Percentiles rank a stretch among this genome's conserved stretches.
Evolutionary conservation across 2,329 filamentous ascomycete species (phyloP).

Genomic region (Colletotrichum sp.): DNA sequence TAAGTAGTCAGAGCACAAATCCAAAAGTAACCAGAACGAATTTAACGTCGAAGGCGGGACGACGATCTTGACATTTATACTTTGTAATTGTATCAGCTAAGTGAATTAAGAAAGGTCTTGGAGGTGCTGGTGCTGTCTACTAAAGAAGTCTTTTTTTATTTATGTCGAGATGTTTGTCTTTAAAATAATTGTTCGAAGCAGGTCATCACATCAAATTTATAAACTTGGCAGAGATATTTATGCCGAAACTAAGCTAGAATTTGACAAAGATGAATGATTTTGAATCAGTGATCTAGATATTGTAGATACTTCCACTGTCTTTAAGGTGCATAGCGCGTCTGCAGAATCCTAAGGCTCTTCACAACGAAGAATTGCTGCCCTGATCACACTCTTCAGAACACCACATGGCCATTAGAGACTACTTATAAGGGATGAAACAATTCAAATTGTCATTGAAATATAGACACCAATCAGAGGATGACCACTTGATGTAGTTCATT

Average conservation of each 20-base stretch:
- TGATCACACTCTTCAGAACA: background rate
- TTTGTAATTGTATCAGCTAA: fast-evolving
- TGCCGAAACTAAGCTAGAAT: too few species aligned
- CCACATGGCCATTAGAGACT: background rate
- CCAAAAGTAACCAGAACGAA: background rate
- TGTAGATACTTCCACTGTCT: background rate
- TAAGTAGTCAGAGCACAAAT: background rate
- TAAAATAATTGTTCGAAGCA: fast-evolving
- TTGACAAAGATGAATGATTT: too few species aligned
- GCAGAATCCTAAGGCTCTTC: background rate
- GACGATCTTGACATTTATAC: fast-evolving
- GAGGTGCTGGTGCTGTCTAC: fast-evolving
- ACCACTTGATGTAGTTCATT: fast-evolving
- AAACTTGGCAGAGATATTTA: too few species aligned
- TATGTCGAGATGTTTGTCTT: background rate
- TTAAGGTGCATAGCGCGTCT: background rate
- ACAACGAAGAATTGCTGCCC: background rate
- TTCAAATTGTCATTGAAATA: fast-evolving
- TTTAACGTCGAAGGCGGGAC: background rate
- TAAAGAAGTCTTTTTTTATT: fast-evolving
- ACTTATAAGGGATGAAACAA: fast-evolving
- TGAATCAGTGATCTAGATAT: background rate
- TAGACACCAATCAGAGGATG: background rate
- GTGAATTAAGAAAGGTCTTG: fast-evolving
- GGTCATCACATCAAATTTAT: too few species aligned